These are phyloP conservation scores for Apiotrichum akiyoshidainum DNA, from an alignment of 1,284 basidiomycete genomes.

Conservation along the genomic window DNA sequence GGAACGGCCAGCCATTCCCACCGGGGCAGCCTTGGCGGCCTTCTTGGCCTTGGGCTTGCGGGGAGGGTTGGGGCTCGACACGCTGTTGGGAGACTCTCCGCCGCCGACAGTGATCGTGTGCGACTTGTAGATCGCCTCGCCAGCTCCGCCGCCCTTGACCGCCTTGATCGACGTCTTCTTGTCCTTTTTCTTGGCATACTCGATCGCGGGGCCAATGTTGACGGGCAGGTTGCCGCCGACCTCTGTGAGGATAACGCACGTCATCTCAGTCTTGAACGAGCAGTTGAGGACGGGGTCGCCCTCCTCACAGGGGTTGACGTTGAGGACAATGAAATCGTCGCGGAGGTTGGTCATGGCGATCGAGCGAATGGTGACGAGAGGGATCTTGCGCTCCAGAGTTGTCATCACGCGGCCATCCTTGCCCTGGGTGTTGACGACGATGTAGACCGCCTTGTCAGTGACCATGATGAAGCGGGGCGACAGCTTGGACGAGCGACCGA, in stretches of 20 bases:
- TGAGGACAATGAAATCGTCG: slow-evolving; percentile 90
- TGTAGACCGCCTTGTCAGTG: slow-evolving; percentile 83
- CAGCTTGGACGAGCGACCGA: slow-evolving; percentile 83
- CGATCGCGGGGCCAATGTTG: slow-evolving; percentile 72
- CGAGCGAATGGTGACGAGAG: slow-evolving; percentile 77
- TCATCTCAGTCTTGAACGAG: slow-evolving; percentile 94
- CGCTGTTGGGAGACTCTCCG: slow-evolving; percentile 78
- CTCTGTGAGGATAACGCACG: slow-evolving; percentile 73
- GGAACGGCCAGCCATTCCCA: slow-evolving; percentile 35
- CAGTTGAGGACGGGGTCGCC: slow-evolving; percentile 93
- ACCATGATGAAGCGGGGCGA: slow-evolving; percentile 87
- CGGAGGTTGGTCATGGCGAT: slow-evolving; percentile 82
- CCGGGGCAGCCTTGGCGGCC: slow-evolving; percentile 41
- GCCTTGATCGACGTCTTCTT: slow-evolving; percentile 87
- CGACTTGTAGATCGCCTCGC: slow-evolving; percentile 89
- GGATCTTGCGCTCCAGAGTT: slow-evolving; percentile 81
- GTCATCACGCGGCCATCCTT: slow-evolving; percentile 66
- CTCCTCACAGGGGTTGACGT: slow-evolving; percentile 73
- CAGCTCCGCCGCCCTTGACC: slow-evolving; percentile 72
- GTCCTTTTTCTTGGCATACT: slow-evolving; percentile 95
- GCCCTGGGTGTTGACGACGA: slow-evolving; percentile 63
- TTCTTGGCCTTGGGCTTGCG: slow-evolving; percentile 63
- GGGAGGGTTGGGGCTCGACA: slow-evolving; percentile 78
- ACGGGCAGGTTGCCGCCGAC: slow-evolving; percentile 76
- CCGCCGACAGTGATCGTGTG: slow-evolving; percentile 82